Conservation (phyloP, 805 yeast genomes). For the Candida cerambycidarum region DNA sequence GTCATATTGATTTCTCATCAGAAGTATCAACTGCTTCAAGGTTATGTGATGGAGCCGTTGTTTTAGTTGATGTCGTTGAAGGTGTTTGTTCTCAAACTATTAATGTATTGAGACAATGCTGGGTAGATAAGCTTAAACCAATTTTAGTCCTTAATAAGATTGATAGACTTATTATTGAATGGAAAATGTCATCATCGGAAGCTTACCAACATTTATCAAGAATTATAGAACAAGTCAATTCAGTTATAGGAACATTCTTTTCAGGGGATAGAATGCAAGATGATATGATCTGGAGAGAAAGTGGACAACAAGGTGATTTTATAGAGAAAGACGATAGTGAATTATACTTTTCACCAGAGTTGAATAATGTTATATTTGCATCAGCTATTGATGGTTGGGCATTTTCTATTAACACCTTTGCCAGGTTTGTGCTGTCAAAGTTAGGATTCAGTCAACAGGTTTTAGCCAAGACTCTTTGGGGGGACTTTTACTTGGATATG, state of each 20-base stretch:
- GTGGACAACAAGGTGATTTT: conserved; percentile 55
- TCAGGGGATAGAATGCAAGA: conserved; percentile 93
- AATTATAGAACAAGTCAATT: conserved; percentile 89
- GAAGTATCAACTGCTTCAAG: conserved; percentile 97
- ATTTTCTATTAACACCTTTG: conserved; percentile 83
- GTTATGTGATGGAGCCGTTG: conserved; percentile 95
- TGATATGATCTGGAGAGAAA: conserved; percentile 74
- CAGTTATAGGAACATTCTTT: conserved; percentile 88
- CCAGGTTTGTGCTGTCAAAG: conserved; percentile 80
- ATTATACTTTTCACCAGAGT: conserved; percentile 82
- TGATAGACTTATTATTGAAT: conserved; percentile 80
- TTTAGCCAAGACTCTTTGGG: conserved; percentile 90
- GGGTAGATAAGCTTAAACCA: conserved; percentile 91
- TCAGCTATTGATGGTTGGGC: conserved; percentile 98
- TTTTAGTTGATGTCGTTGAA: conserved; percentile 93
- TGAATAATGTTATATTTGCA: conserved; percentile 87
- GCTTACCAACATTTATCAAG: conserved; percentile 79
- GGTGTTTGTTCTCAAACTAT: conserved; percentile 98
- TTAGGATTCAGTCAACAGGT: conserved; percentile 80
- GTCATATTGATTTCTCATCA: conserved; percentile 96
- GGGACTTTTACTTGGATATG: conserved; percentile 86
- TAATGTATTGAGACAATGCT: conserved; percentile 90
- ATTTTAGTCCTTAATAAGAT: conserved; percentile 86
- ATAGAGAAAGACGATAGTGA: conserved; percentile 78
- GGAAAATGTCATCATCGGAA: conserved; percentile 78